Evolutionary conservation across 805 yeast species (phyloP).

Genomic region (Limtongia smithiae): DNA sequence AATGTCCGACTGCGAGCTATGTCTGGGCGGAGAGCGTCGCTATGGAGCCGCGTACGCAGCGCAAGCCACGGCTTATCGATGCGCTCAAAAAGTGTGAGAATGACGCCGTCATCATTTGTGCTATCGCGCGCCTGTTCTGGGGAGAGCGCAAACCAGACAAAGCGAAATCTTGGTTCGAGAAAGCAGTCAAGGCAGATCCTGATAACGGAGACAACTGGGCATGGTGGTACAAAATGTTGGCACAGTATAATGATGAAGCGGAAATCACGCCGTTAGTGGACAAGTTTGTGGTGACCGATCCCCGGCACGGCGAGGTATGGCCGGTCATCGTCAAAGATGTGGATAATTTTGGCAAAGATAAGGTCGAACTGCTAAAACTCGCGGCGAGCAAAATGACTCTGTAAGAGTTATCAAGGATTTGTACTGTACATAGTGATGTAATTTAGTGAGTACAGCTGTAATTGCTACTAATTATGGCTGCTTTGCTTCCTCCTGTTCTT

Average conservation of each 20-base stretch:
- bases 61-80: constrained; percentile 57
- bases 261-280: constrained; percentile 41
- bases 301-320: constrained; percentile 65
- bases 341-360: constrained; percentile 43
- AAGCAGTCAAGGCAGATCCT: constrained; percentile 55
- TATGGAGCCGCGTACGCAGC: constrained; percentile 45
- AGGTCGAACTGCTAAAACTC: constrained; percentile 42
- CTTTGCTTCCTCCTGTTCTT: no score
- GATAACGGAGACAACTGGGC: constrained; percentile 77
- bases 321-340: constrained; percentile 48
- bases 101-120: constrained; percentile 53
- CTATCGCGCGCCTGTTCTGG: constrained; percentile 69
- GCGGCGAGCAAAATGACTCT: neutral
- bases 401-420: no score
- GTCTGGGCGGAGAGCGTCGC: constrained; percentile 65
- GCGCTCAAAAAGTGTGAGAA: constrained; percentile 68
- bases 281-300: constrained; percentile 46
- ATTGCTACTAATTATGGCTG: no score
- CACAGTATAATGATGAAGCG: constrained; percentile 36
- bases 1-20: constrained; percentile 54
- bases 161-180: constrained; percentile 70
- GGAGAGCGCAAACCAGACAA: constrained; percentile 57
- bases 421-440: no score
- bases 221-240: constrained; percentile 51
- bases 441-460: no score